Base-by-base conservation (phyloP, 345 rosid genomes). In the Litchi chinensis region DNA sequence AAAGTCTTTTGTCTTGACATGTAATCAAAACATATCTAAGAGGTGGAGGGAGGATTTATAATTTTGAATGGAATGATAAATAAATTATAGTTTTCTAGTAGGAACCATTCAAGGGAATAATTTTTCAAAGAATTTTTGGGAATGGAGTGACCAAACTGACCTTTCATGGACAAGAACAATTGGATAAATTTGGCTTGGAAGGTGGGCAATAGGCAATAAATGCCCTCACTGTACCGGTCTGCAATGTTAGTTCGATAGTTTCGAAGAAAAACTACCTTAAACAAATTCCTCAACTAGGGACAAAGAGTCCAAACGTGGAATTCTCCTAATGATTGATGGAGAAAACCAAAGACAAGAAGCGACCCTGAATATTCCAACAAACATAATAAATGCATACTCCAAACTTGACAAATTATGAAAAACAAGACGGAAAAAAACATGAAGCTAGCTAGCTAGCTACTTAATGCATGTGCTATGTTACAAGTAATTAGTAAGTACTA, bases 261-360 rank as follows among this genome's bases (percentile, higher is more conserved):
- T 78, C 76, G 67, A 60, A 62, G 73, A 75, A 63, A 76, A 54
- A 68, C 44, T 62, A 41, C 44, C 70, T 28, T 46, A 70, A 57
- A 75, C 68, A 65, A 15, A 21, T 6, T 80, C 46, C 69, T 40
- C 22, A 57, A 77, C 79, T 43, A 65, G 62, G 67, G 83, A 83
- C 87, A 81, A 79, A 75, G 44, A 78, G 74, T 81, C 76, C 68
- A 76, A 71, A 79, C 82, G 24, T 65, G 77, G 71, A 66, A 70
- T 73, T 76, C 80, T 75, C 71, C 82, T 78, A 82, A 88, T 86
- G 82, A 88, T 88, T 88, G 84, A 75, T 43, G 32, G 73, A 78
- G 74, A 60, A 83, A 81, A 68, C 76, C 72, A 80, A 83, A 77
- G 78, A 69, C 8, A 57, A 43, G 21, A 52, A 68, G 21, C 62